These are phyloP conservation scores for Mimosa bimucronata DNA, from an alignment of 306 rosid species.

Conservation along the genomic window DNA sequence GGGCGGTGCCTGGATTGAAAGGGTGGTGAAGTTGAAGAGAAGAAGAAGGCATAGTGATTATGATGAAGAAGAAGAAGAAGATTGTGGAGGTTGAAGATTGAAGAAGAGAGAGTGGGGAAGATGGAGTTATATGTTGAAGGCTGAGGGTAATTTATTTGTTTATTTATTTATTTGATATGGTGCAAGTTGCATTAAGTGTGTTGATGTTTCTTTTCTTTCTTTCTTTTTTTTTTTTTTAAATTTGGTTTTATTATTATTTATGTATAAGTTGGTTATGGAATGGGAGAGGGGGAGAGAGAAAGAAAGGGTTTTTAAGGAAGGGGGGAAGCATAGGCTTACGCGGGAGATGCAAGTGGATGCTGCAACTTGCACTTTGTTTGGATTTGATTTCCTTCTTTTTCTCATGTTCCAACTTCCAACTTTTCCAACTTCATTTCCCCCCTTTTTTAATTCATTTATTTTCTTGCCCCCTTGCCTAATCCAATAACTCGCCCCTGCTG, in stretches of 20 bases:
- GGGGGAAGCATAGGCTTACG: slow-evolving; percentile 57
- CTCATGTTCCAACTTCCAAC: slow-evolving; percentile 46
- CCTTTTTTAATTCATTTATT: background rate
- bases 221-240: background rate
- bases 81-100: background rate
- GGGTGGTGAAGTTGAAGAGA: slow-evolving; percentile 70
- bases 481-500: too few relatives aligned
- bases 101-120: background rate
- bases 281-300: slow-evolving; percentile 6
- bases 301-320: slow-evolving; percentile 40
- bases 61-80: background rate
- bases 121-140: slow-evolving; percentile 15
- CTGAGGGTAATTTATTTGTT: background rate
- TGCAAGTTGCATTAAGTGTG: slow-evolving; percentile 58
- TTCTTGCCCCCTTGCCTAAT: slow-evolving; percentile 1
- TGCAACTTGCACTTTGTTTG: slow-evolving; percentile 77
- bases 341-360: slow-evolving; percentile 74
- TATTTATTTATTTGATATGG: background rate
- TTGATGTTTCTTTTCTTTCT: too few relatives aligned
- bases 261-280: background rate
- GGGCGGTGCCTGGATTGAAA: slow-evolving; percentile 45
- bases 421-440: slow-evolving; percentile 31
- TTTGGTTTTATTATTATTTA: background rate
- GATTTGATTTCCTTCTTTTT: slow-evolving; percentile 45
- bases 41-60: slow-evolving; percentile 70